A percentile compares a stretch with the other conserved stretches of the same genome.
phyloP scores from a whole-genome alignment of 176 grass and related monocot genomes.

The Metroxylon sagu region DNA sequence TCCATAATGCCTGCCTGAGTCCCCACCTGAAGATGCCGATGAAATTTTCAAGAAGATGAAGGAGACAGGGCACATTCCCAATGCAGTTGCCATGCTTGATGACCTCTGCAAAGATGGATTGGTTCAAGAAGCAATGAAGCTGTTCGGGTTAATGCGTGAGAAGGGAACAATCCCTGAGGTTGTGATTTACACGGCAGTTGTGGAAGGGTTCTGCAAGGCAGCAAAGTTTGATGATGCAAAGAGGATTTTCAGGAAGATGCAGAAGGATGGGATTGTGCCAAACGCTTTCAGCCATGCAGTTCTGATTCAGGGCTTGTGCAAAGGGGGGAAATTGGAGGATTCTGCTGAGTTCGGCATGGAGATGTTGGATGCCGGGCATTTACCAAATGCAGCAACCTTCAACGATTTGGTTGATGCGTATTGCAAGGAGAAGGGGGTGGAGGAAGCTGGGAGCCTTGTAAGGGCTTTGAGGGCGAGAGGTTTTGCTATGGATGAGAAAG shows the following conservation, averaged over 20 bases:
- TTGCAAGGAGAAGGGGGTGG: constrained; percentile 51
- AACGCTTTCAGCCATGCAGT: constrained; percentile 72
- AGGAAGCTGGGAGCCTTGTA: constrained; percentile 51
- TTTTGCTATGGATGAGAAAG: constrained; percentile 72
- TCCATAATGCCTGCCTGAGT: not conserved
- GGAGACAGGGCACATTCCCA: constrained; percentile 71
- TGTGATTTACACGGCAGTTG: constrained; percentile 85
- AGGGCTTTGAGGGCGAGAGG: constrained; percentile 64
- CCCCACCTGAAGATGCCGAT: constrained; percentile 44
- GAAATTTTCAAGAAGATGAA: constrained; percentile 90
- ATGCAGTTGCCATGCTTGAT: constrained; percentile 89
- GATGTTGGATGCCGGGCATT: constrained; percentile 77
- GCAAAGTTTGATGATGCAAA: constrained; percentile 57
- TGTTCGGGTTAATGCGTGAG: constrained; percentile 86
- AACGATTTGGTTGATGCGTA: constrained; percentile 54
- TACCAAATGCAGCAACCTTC: constrained; percentile 49
- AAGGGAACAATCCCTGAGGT: constrained; percentile 90
- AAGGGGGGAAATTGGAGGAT: constrained; percentile 47
- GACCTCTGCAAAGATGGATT: constrained; percentile 86
- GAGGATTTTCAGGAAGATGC: constrained; percentile 85
- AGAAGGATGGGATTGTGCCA: constrained; percentile 69
- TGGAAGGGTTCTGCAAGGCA: constrained; percentile 74
- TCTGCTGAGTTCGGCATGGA: constrained; percentile 46
- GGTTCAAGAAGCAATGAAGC: constrained; percentile 87
- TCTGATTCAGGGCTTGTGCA: constrained; percentile 59